These are phyloP conservation scores for Micractinium conductrix DNA, from an alignment of 139 green algal genomes.

Conservation along the genomic window DNA sequence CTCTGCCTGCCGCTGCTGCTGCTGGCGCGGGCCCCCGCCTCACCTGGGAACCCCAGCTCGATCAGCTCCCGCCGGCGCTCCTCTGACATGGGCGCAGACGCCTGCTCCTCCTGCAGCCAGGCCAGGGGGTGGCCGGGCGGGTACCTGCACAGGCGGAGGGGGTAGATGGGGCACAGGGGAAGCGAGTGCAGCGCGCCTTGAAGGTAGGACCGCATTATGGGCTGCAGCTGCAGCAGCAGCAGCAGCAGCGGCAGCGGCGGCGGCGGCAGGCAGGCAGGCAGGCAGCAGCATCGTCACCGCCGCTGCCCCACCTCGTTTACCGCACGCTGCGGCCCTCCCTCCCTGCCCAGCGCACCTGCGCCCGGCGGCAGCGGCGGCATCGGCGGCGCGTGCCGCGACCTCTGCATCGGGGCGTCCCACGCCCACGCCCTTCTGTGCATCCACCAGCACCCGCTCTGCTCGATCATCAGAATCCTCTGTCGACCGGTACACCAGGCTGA, in stretches of 20 bases:
- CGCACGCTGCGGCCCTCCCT: not conserved
- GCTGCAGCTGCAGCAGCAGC: not conserved
- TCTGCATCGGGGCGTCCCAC: constrained; percentile 46
- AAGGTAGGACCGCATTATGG: not conserved
- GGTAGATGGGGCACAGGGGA: not conserved
- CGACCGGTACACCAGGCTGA: constrained; percentile 70
- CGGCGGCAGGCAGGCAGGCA: not conserved
- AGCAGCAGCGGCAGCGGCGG: not conserved
- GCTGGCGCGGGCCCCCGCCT: not conserved
- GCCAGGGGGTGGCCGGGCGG: constrained; percentile 53
- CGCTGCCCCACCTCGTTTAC: too few species aligned
- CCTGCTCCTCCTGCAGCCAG: constrained; percentile 53
- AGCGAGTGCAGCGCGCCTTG: not conserved
- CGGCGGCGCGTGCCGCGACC: not conserved
- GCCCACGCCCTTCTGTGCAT: constrained; percentile 38
- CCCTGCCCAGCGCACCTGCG: not conserved
- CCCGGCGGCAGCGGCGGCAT: constrained; percentile 7
- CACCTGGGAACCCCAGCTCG: constrained; percentile 80
- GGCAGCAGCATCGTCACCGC: too few species aligned
- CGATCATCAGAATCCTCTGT: constrained; percentile 46
- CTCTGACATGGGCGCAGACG: constrained; percentile 39
- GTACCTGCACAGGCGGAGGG: not conserved
- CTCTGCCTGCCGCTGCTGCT: too few species aligned
- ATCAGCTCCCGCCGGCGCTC: constrained; percentile 75
- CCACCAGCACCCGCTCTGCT: constrained; percentile 50